Evolutionary conservation across 2,329 filamentous ascomycete species (phyloP), one percentile per base, ranked within the genome.

Genomic region (Epicoccum nigrum): DNA sequence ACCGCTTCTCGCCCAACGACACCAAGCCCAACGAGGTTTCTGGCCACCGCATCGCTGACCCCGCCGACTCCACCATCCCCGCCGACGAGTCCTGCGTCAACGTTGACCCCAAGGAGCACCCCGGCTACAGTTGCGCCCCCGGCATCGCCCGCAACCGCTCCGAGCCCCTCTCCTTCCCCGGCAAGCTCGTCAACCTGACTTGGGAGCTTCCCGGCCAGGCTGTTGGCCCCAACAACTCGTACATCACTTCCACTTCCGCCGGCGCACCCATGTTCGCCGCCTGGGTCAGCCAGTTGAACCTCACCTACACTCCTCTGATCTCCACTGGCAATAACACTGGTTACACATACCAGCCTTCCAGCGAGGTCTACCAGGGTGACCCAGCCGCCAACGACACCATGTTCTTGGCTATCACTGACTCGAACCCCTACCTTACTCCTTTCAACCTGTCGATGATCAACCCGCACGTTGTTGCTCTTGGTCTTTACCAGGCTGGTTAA

Each of bases 151-250:
- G 83, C 64, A 92, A 92, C 77, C 82, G 86, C 37, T 85, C 81
- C 9, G 81, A 82, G 41, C 89, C 89, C 0, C 82, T 95, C 0
- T 88, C 87, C 0, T 91, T 87, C 69, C 83, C 90, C 0, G 90
- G 90, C 0, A 87, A 87, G 19, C 76, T 86, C 61, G 84, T 95
- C 2, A 84, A 83, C 65, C 75, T 95, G 6, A 70, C 80, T 34
- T 95, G 90, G 90, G 89, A 94, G 20, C 73, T 69, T 0, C 87
- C 89, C 0, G 89, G 89, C 0, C 74, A 82, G 59, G 63, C 81
- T 0, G 81, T 93, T 3, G 90, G 90, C 0, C 90, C 90, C 0
- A 93, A 95, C 73, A 91, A 90, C 76, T 89, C 84, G 66, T 95
- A 95, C 69, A 75, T 91, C 40, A 93, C 90, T 0, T 71, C 78